phyloP scores from a whole-genome alignment of 73 alveolate species.

The Tetrahymena borealis region DNA sequence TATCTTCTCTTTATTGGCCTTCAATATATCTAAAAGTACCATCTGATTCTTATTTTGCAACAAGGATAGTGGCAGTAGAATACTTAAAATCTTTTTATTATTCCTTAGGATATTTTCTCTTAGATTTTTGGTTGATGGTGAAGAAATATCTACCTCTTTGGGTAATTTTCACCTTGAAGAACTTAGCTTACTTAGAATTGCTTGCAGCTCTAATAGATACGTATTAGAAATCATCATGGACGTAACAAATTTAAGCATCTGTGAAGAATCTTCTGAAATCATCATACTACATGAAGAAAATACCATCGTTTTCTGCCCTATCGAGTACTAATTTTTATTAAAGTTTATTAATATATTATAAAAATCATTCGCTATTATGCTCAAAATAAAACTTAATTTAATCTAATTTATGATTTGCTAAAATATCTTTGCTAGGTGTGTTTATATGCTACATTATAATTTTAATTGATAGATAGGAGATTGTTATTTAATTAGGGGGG shows the following conservation, averaged over 20 bases:
- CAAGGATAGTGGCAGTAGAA: not conserved
- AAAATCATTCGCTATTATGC: no score
- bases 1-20: not conserved
- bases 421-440: no score
- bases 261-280: not conserved
- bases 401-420: no score
- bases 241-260: not conserved
- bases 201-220: not conserved
- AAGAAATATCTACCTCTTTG: not conserved
- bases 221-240: not conserved
- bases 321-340: not conserved
- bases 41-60: not conserved
- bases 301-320: not conserved
- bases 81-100: not conserved
- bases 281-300: not conserved
- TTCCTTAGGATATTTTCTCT: not conserved
- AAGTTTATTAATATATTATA: no score
- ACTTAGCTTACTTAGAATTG: not conserved
- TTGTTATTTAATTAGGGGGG: no score
- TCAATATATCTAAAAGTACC: not conserved
- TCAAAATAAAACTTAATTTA: no score
- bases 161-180: not conserved
- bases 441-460: no score
- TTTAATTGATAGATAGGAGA: no score
- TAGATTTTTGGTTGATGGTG: not conserved